A percentile compares a stretch with the other conserved stretches of the same genome.
phyloP scores from a whole-genome alignment of 1,139 yeast species.

The Taphrina sp. region DNA sequence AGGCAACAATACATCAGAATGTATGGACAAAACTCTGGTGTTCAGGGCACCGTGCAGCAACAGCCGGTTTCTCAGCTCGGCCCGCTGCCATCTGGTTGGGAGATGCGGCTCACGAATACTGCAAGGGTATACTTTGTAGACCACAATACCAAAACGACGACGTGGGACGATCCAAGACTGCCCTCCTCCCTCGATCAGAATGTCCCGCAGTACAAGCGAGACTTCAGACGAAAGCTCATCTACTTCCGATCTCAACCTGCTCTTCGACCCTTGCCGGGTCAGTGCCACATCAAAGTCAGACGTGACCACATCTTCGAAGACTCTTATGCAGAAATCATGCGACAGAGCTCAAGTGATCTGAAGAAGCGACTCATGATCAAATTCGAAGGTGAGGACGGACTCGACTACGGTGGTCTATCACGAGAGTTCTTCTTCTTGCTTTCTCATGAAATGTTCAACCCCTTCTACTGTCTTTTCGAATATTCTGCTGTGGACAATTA shows the following conservation, averaged over 20 bases:
- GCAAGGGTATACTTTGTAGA: slow-evolving; percentile 98
- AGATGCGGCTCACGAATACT: slow-evolving; percentile 97
- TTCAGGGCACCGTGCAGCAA: slow-evolving; percentile 83
- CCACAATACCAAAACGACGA: slow-evolving; percentile 96
- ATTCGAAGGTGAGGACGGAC: slow-evolving; percentile 98
- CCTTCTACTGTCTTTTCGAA: slow-evolving; percentile 93
- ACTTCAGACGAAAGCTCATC: slow-evolving; percentile 92
- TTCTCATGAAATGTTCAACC: slow-evolving; percentile 98
- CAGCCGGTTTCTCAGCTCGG: slow-evolving; percentile 99
- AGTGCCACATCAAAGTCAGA: slow-evolving; percentile 95
- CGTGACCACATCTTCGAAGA: slow-evolving; percentile 96
- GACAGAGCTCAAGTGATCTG: slow-evolving; percentile 96
- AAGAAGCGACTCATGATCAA: slow-evolving; percentile 97
- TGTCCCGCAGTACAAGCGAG: slow-evolving; percentile 99
- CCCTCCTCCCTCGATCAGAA: slow-evolving; percentile 97
- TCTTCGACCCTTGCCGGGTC: slow-evolving; percentile 92
- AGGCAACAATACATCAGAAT: slow-evolving; percentile 91
- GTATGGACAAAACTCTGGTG: slow-evolving; percentile 58
- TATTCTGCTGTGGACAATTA: slow-evolving; percentile 97
- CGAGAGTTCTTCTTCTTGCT: slow-evolving; percentile 93
- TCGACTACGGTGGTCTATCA: slow-evolving; percentile 98
- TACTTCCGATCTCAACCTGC: slow-evolving; percentile 99
- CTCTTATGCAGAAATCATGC: slow-evolving; percentile 96
- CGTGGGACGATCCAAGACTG: slow-evolving; percentile 99
- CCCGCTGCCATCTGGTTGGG: slow-evolving; percentile 99